Evolutionary conservation across 495 filamentous ascomycete genomes (phyloP).

Genomic region (Xylaria intraflava): DNA sequence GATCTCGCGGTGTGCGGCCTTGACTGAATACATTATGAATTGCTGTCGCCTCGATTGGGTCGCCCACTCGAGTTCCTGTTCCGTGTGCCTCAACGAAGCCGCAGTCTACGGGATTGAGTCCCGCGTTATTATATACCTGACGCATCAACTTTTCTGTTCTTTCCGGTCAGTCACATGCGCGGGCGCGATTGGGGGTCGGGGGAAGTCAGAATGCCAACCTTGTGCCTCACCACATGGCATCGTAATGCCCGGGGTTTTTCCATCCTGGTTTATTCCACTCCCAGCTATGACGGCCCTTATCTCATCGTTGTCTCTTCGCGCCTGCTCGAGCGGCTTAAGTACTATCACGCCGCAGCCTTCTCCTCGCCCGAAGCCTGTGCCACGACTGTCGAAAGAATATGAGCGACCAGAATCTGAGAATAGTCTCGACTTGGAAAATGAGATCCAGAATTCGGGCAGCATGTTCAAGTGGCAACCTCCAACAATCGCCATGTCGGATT

Average conservation of each 20-base stretch:
- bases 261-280: slow-evolving; percentile 55
- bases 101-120: slow-evolving; percentile 35
- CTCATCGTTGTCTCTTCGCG: slow-evolving; percentile 48
- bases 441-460: slow-evolving; percentile 50
- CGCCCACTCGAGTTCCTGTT: slow-evolving; percentile 55
- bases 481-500: slow-evolving; percentile 44
- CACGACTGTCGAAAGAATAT: slow-evolving; percentile 54
- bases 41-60: slow-evolving; percentile 54
- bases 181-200: not conserved
- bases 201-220: slow-evolving; percentile 22
- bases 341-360: slow-evolving; percentile 55
- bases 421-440: slow-evolving; percentile 43
- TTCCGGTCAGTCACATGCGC: slow-evolving; percentile 11
- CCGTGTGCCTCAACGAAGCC: slow-evolving; percentile 48
- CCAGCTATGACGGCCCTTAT: slow-evolving; percentile 57
- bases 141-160: slow-evolving; percentile 37
- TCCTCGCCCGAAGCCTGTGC: slow-evolving; percentile 60
- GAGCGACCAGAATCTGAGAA: slow-evolving; percentile 60
- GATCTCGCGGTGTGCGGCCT: slow-evolving; percentile 29
- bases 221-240: slow-evolving; percentile 53
- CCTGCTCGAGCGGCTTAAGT: slow-evolving; percentile 56
- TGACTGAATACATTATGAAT: slow-evolving; percentile 42
- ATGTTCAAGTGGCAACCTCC: slow-evolving; percentile 54
- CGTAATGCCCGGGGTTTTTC: slow-evolving; percentile 53
- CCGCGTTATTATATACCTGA: slow-evolving; percentile 37